Evolutionary conservation across 2,329 filamentous ascomycete species (phyloP), one percentile per base, ranked within the genome.

Genomic region (Xylaria multiplex): DNA sequence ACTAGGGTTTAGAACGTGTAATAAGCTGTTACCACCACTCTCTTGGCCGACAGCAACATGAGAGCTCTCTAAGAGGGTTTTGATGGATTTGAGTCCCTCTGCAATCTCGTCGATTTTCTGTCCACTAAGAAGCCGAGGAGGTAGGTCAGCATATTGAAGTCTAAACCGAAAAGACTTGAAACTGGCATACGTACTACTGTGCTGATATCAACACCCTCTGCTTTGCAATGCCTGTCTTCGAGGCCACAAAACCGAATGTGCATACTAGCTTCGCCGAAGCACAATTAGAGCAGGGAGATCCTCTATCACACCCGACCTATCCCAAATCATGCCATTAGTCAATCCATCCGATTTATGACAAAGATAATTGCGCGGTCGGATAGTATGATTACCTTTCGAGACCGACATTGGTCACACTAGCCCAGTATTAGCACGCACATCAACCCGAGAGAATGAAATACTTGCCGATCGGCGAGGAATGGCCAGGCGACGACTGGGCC

Each of bases 161-260:
- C 30, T 14, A 2, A 14, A 3, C 6, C 16, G 37, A 57, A 45
- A 1, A 11, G 58, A 13, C 3, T 1, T 3, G 45, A 40, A 4
- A 14, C 27, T 1, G 3, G 68, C 74, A 69, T 35, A 80, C 79
- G 69, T 35, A 80, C 79, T 80, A 80, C 69, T 79, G 67, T 45
- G 76, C 70, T 3, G 79, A 80, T 30, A 81, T 76, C 45, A 79
- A 62, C 2, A 79, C 74, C 43, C 79, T 75, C 57, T 79, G 78
- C 62, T 75, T 77, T 0, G 74, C 42, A 19, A 71, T 19, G 43
- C 59, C 57, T 2, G 70, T 50, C 40, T 70, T 74, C 3, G 75
- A 64, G 4, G 74, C 64, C 16, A 79, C 64, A 1, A 69, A 40
- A 30, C 76, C 77, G 55, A 79, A 74, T 4, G 75, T 78, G 64